Base-by-base conservation (phyloP, 257 asterid genomes). In the Salvia miltiorrhiza region DNA sequence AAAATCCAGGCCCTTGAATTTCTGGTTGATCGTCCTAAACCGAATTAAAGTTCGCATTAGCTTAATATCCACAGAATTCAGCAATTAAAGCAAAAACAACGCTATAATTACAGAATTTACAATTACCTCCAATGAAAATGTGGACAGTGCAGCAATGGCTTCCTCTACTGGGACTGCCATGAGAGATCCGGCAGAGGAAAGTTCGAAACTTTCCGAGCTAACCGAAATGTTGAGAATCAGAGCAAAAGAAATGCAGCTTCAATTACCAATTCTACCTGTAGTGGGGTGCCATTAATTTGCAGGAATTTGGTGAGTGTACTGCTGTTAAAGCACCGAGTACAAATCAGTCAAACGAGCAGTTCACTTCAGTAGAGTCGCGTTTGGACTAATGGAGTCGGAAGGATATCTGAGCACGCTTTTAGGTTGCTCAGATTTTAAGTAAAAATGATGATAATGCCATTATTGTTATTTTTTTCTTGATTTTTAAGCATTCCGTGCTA, bases 91-190 rank as follows among this genome's bases (percentile, higher is more conserved):
- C 28, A n/a, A 16, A 4, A 21, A 8, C 14, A 65, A 9, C 17
- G 39, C 74, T 52, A 14, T 30, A 65, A 63, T 63, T n/a, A 24
- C 28, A 50, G 54, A 54, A 40, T 37, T 68, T 63, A 19, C 55
- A 65, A 67, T 69, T 75, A 90, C 98, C 89, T 93, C 98, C 63
- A 93, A 76, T 2, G 97, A 93, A 80, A 93, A 93, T 69, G 98
- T 93, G 58, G 98, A 90, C 7, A 93, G 84, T 48, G 98, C 98
- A 61, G 97, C 96, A 76, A 93, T 90, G 76, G 98, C 98, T 84
- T 93, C 98, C 78, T 93, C 98, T 32, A 93, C 89, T 9, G 98
- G 98, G 71, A 93, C 98, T 50, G 96, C 94, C 98, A 90, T 93
- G 33, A 30, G 60, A 79, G 83, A 77, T 79, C 83, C 52, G 71